phyloP scores from a whole-genome alignment of 2,329 filamentous ascomycete species.

The Colletotrichum plurivorum region DNA sequence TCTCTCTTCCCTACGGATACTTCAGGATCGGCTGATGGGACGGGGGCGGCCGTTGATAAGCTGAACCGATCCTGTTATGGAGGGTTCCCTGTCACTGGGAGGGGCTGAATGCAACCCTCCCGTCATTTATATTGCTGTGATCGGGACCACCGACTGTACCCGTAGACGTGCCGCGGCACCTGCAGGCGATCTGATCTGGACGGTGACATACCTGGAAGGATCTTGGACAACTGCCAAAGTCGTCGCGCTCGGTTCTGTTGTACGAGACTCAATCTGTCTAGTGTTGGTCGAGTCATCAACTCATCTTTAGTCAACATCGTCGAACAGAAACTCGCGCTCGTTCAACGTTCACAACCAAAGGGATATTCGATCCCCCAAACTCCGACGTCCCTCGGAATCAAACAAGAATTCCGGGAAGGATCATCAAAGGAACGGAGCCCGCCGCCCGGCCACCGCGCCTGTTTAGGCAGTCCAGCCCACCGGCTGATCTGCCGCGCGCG shows the following conservation, averaged over 20 bases:
- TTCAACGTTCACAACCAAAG: too few relatives aligned
- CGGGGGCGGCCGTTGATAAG: background rate
- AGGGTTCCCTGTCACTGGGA: slow-evolving; percentile 17
- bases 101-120: slow-evolving; percentile 12
- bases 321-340: too few relatives aligned
- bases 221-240: background rate
- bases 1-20: background rate
- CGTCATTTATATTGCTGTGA: slow-evolving; percentile 7
- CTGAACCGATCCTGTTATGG: slow-evolving; percentile 25
- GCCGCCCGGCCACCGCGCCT: slow-evolving; percentile 30
- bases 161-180: slow-evolving; percentile 11
- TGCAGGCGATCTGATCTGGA: slow-evolving; percentile 25
- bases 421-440: slow-evolving; percentile 22
- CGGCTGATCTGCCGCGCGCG: slow-evolving; percentile 34
- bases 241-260: too few relatives aligned
- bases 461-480: slow-evolving; percentile 25
- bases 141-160: slow-evolving; percentile 27
- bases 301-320: too few relatives aligned
- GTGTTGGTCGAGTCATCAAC: background rate
- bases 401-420: slow-evolving; percentile 13
- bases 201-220: background rate
- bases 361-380: too few relatives aligned
- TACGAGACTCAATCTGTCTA: too few relatives aligned
- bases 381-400: background rate
- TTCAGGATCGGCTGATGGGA: slow-evolving; percentile 17